Evolutionary conservation across 768 basidiomycete genomes (phyloP).

Genomic region (Leccinum imitatum): DNA sequence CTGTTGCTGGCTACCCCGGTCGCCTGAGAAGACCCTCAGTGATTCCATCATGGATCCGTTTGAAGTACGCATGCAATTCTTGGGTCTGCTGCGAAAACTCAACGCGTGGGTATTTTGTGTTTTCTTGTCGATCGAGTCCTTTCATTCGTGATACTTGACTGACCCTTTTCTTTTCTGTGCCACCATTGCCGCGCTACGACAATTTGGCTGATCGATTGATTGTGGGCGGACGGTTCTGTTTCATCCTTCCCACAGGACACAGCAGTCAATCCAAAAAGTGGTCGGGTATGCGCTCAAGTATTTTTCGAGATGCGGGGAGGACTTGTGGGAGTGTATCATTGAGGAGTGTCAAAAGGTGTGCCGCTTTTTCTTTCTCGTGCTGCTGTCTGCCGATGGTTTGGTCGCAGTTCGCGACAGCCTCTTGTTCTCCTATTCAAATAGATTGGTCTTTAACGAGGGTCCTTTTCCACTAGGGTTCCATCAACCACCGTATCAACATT

Average conservation of each 20-base stretch:
- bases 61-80: constrained; percentile 75
- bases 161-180: too few species aligned
- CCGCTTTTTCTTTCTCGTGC: background rate
- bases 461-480: constrained; percentile 57
- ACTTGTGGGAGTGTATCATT: constrained; percentile 90
- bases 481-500: constrained; percentile 90
- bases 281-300: constrained; percentile 85
- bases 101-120: constrained; percentile 60
- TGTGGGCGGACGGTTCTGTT: too few species aligned
- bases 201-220: too few species aligned
- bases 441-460: background rate
- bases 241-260: too few species aligned
- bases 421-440: too few species aligned
- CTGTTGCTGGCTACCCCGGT: too few species aligned
- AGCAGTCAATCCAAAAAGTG: constrained; percentile 60
- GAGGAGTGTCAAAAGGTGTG: constrained; percentile 87
- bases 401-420: background rate
- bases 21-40: background rate
- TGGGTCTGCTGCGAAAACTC: constrained; percentile 57
- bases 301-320: constrained; percentile 83
- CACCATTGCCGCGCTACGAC: too few species aligned
- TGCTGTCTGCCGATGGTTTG: background rate
- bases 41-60: constrained; percentile 48
- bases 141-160: too few species aligned
- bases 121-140: too few species aligned